Conservation (phyloP, 495 filamentous ascomycete species). For the Glonium stellatum region DNA sequence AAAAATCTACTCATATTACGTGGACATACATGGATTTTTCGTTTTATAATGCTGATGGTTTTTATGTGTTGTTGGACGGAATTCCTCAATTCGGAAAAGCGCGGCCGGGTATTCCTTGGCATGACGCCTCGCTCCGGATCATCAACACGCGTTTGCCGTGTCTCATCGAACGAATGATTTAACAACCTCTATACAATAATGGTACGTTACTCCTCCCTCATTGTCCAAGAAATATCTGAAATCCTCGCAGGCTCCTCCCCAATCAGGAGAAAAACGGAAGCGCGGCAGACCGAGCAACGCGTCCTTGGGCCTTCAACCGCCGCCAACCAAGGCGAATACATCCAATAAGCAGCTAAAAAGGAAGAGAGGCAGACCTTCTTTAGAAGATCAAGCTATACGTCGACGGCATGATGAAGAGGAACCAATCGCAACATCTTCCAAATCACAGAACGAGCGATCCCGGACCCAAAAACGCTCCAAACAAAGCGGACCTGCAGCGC, state of each 20-base stretch:
- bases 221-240: conserved; percentile 9
- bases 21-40: no score
- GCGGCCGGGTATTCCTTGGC: neutral
- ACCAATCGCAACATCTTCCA: neutral
- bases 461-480: neutral
- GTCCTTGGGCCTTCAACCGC: neutral
- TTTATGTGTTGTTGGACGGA: no score
- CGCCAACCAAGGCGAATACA: neutral
- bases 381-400: neutral
- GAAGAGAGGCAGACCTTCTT: neutral
- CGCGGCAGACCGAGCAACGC: neutral
- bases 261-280: neutral
- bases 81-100: neutral
- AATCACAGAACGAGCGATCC: neutral
- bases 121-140: neutral
- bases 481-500: neutral
- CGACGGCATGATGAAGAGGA: neutral
- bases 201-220: no score
- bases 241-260: conserved; percentile 10
- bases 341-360: neutral
- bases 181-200: no score
- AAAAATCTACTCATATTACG: no score
- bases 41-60: no score
- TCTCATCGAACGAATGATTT: no score
- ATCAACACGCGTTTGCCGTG: neutral